phyloP scores from a whole-genome alignment of 257 asterid species.

The Solanum dulcamara region DNA sequence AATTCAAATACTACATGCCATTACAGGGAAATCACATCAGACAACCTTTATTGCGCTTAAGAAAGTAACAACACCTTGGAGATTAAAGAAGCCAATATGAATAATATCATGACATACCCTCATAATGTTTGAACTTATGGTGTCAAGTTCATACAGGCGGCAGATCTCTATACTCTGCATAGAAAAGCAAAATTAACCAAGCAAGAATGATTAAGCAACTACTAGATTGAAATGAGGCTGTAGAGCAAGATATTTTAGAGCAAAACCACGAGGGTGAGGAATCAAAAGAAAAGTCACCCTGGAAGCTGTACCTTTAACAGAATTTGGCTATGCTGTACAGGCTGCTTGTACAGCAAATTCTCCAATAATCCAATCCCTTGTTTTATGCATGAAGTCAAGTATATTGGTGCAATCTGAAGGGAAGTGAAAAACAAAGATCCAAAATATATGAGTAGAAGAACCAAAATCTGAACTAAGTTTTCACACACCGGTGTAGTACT shows the following conservation, averaged over 20 bases:
- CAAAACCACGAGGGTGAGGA: background rate
- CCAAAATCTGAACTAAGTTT: background rate
- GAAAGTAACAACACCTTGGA: background rate
- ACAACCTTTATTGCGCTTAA: background rate
- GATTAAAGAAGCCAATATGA: background rate
- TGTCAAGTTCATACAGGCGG: conserved; percentile 72
- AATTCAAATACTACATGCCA: background rate
- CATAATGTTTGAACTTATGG: conserved; percentile 55
- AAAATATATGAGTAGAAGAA: background rate
- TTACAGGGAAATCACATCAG: background rate
- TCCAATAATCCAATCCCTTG: conserved; percentile 85
- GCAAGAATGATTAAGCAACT: background rate
- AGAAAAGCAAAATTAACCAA: conserved; percentile 5
- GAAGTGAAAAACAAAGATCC: background rate
- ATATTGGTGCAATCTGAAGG: conserved; percentile 77
- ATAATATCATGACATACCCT: conserved; percentile 45
- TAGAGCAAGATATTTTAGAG: background rate
- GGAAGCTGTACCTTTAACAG: conserved; percentile 50
- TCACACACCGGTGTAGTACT: background rate
- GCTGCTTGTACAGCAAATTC: conserved; percentile 65
- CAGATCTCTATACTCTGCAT: conserved; percentile 88
- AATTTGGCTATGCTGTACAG: conserved; percentile 69
- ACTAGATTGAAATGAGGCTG: background rate
- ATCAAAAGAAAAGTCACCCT: background rate
- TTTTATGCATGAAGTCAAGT: conserved; percentile 62